Evolutionary conservation across 1,139 yeast species (phyloP).

Genomic region (Debaryomyces sp.): DNA sequence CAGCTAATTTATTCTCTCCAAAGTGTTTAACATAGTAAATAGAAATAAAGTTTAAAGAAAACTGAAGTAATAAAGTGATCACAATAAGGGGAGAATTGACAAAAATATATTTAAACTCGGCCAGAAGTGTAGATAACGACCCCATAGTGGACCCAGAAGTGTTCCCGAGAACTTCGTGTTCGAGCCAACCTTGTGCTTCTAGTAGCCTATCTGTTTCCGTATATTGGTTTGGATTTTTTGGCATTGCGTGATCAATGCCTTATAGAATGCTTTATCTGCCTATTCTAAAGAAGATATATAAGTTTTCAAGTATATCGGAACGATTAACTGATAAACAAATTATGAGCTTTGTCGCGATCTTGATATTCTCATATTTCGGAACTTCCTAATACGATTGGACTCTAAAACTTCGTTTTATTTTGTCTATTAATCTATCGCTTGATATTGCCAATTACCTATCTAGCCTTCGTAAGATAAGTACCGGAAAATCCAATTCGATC

Average conservation of each 20-base stretch:
- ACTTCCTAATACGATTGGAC: background rate
- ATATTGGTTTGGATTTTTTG: background rate
- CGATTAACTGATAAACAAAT: background rate
- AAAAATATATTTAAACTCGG: background rate
- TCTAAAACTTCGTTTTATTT: too few relatives aligned
- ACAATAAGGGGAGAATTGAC: background rate
- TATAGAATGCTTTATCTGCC: background rate
- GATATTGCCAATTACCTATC: too few relatives aligned
- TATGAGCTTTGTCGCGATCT: background rate
- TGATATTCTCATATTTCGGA: background rate
- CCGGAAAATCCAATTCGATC: too few relatives aligned
- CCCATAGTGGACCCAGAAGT: background rate
- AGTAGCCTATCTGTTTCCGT: background rate
- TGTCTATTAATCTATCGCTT: too few relatives aligned
- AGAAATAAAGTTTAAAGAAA: background rate
- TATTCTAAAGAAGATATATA: background rate
- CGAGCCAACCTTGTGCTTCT: background rate
- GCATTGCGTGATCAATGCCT: background rate
- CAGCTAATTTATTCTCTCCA: constrained; percentile 4
- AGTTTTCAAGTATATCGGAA: background rate
- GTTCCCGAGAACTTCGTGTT: background rate
- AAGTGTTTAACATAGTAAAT: constrained; percentile 1
- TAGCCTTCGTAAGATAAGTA: too few relatives aligned
- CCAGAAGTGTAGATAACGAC: background rate
- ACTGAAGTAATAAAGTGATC: background rate